These are phyloP conservation scores for Colletotrichum musicola DNA, from an alignment of 2,329 filamentous ascomycete genomes.

Conservation along the genomic window DNA sequence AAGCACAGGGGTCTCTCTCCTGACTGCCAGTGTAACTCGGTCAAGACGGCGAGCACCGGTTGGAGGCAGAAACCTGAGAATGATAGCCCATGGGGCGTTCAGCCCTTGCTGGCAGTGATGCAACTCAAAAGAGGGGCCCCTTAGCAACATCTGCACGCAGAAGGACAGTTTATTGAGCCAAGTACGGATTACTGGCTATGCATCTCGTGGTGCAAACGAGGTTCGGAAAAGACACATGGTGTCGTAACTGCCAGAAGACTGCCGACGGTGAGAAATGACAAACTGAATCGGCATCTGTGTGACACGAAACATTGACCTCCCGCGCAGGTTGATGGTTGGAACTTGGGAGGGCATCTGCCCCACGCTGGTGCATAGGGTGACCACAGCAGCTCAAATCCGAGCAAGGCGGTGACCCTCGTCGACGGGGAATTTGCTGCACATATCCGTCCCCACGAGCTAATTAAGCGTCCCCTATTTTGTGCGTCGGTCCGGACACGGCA, in stretches of 20 bases:
- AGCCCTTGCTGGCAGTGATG: slow-evolving; percentile 20
- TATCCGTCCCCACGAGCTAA: slow-evolving; percentile 38
- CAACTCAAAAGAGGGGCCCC: slow-evolving; percentile 19
- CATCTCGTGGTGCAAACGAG: not conserved
- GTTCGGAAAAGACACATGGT: not conserved
- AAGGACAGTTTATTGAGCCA: not conserved
- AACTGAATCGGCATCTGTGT: not conserved
- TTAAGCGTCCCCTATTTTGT: slow-evolving; percentile 36
- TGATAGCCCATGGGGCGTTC: not conserved
- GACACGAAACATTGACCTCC: not conserved
- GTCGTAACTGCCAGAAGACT: not conserved
- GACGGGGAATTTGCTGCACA: slow-evolving; percentile 37
- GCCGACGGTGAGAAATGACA: not conserved
- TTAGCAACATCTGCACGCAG: slow-evolving; percentile 4
- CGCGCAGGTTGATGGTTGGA: not conserved
- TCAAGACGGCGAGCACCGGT: slow-evolving; percentile 1
- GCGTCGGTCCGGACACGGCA: slow-evolving; percentile 25
- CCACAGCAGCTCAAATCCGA: slow-evolving; percentile 18
- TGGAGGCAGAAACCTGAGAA: slow-evolving; percentile 4
- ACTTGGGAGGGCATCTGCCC: slow-evolving; percentile 8
- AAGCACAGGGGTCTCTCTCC: slow-evolving; percentile 21
- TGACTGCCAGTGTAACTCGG: slow-evolving; percentile 12
- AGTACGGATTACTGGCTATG: no score
- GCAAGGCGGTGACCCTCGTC: slow-evolving; percentile 30
- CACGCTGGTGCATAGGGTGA: slow-evolving; percentile 17